Conservation (phyloP, 2,329 filamentous ascomycete genomes). For the Trichoderma pleuroti region DNA sequence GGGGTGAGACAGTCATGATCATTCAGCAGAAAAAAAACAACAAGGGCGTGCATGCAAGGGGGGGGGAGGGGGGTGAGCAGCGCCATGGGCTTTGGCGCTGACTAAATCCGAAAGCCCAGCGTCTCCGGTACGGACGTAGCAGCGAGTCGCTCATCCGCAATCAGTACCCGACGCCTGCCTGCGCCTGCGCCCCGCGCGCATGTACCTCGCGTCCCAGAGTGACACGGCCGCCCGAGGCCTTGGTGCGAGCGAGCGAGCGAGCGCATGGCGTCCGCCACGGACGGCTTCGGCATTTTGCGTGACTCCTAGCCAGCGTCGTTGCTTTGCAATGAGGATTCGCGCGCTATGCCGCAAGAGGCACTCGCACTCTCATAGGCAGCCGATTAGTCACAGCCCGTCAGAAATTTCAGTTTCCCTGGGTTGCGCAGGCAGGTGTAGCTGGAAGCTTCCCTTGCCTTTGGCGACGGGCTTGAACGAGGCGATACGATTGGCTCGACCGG, state of each 20-base stretch:
- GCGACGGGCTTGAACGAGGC: too few species aligned
- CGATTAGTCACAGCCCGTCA: slow-evolving; percentile 6
- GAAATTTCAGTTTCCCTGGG: too few species aligned
- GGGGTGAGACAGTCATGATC: slow-evolving; percentile 9
- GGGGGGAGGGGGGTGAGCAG: background rate
- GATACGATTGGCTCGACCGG: background rate
- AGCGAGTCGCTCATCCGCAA: slow-evolving; percentile 5
- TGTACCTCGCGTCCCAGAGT: slow-evolving; percentile 13
- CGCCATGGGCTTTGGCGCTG: slow-evolving; percentile 9
- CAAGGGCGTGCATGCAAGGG: background rate
- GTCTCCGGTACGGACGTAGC: slow-evolving; percentile 6
- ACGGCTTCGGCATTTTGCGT: slow-evolving; percentile 17
- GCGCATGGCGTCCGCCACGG: slow-evolving; percentile 5
- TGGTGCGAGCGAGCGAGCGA: background rate
- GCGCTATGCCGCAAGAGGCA: background rate
- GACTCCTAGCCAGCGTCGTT: slow-evolving; percentile 2
- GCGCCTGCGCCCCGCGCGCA: background rate
- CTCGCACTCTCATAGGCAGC: slow-evolving; percentile 7
- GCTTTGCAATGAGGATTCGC: background rate
- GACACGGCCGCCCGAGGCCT: background rate
- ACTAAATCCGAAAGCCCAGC: slow-evolving; percentile 17
- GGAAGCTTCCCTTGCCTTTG: slow-evolving; percentile 16
- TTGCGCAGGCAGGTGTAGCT: too few species aligned
- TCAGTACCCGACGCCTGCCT: slow-evolving; percentile 16
- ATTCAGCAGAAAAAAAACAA: background rate